A percentile compares a stretch with the other conserved stretches of the same genome.
Evolutionary conservation across 1,139 yeast species (phyloP).

Genomic region (Pichia sorboxylosa): DNA sequence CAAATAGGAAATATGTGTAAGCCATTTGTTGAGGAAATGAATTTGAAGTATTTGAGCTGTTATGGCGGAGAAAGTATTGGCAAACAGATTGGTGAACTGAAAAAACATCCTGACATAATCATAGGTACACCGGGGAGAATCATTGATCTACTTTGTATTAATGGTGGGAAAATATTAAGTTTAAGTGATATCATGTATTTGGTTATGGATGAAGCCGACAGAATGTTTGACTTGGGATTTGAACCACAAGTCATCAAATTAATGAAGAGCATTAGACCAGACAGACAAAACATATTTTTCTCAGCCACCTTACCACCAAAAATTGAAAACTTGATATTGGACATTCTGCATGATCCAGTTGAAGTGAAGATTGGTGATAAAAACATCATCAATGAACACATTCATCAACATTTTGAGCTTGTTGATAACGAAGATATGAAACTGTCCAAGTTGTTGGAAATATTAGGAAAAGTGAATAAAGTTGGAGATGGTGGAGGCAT

Average conservation of each 20-base stretch:
- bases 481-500: constrained; percentile 24
- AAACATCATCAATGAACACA: constrained; percentile 74
- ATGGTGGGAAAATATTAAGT: constrained; percentile 66
- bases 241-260: constrained; percentile 92
- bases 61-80: constrained; percentile 92
- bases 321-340: constrained; percentile 64
- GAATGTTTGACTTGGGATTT: constrained; percentile 96
- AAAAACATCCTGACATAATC: constrained; percentile 67
- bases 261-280: constrained; percentile 68
- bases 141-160: constrained; percentile 79
- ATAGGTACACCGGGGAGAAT: constrained; percentile 96
- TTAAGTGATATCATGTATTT: constrained; percentile 63
- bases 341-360: constrained; percentile 49
- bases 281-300: constrained; percentile 82
- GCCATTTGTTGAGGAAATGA: constrained; percentile 41
- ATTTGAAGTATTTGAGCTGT: constrained; percentile 58
- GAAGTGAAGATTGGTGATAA: constrained; percentile 76
- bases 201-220: constrained; percentile 91
- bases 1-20: constrained; percentile 67
- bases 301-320: constrained; percentile 89
- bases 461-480: constrained; percentile 34
- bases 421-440: constrained; percentile 40
- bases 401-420: constrained; percentile 59
- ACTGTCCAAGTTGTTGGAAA: constrained; percentile 40
- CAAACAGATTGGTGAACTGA: constrained; percentile 67